These are phyloP conservation scores for Nakaseomyces nivariensis DNA, from an alignment of 1,139 yeast genomes.

Conservation along the genomic window DNA sequence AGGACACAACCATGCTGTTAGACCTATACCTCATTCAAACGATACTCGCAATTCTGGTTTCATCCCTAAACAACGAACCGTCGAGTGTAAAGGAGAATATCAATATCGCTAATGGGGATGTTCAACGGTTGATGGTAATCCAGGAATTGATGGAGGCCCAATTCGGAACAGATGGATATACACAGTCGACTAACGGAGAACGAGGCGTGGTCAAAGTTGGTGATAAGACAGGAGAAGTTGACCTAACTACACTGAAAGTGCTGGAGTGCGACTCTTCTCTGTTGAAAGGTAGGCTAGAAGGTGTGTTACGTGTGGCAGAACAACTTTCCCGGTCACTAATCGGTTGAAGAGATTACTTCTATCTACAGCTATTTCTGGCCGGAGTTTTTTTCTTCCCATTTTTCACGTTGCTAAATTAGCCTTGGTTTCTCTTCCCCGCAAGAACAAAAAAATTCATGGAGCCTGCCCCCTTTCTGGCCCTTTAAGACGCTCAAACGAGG, in stretches of 20 bases:
- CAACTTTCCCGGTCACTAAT: not conserved
- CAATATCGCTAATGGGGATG: not conserved
- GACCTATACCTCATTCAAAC: not conserved
- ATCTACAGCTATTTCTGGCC: too few relatives aligned
- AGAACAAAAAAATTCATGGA: too few relatives aligned
- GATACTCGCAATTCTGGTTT: not conserved
- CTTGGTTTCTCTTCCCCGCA: too few relatives aligned
- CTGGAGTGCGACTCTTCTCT: constrained; percentile 2
- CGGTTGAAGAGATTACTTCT: not conserved
- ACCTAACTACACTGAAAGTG: not conserved
- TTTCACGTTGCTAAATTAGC: not conserved
- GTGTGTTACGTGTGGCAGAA: constrained; percentile 1
- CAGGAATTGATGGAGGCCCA: constrained; percentile 1
- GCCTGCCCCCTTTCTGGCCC: too few relatives aligned
- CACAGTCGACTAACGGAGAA: not conserved
- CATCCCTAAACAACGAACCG: not conserved
- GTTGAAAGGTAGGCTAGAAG: constrained; percentile 1
- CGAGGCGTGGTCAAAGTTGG: not conserved
- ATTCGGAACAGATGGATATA: not conserved
- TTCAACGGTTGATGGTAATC: not conserved
- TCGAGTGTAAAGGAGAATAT: not conserved
- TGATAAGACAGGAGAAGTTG: not conserved
- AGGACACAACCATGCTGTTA: not conserved
- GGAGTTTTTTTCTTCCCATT: too few relatives aligned
- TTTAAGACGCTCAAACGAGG: too few relatives aligned